These are phyloP conservation scores for Chaetomium sp. DNA, from an alignment of 2,329 filamentous ascomycete species.

Conservation along the genomic window DNA sequence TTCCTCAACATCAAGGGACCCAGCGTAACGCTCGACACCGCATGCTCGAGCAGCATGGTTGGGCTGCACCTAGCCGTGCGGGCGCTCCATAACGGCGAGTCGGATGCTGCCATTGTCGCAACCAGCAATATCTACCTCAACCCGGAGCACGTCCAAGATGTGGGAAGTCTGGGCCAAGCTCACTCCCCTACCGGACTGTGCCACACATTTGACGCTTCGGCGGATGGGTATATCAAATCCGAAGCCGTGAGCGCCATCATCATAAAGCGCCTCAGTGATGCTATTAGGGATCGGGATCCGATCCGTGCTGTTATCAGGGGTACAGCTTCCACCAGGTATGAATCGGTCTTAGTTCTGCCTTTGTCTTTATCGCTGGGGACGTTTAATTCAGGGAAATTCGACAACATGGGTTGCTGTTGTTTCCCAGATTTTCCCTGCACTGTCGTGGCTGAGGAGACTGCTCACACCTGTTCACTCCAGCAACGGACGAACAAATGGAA, in stretches of 20 bases:
- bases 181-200: slow-evolving; percentile 27
- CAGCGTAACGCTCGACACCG: slow-evolving; percentile 1
- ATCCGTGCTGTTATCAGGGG: slow-evolving; percentile 36
- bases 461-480: no score
- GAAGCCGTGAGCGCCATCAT: slow-evolving; percentile 20
- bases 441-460: no score
- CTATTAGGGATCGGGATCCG: slow-evolving; percentile 34
- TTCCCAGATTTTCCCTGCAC: no score
- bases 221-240: slow-evolving; percentile 36
- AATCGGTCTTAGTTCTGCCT: no score
- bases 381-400: no score
- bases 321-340: slow-evolving; percentile 37
- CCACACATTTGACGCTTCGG: slow-evolving; percentile 37
- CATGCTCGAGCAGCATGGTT: not conserved
- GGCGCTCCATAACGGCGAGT: not conserved
- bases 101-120: not conserved
- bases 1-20: slow-evolving; percentile 5
- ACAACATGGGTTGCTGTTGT: no score
- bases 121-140: not conserved
- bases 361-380: no score
- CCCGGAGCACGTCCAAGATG: slow-evolving; percentile 31
- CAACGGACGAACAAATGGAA: slow-evolving; percentile 45
- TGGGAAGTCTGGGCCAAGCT: slow-evolving; percentile 19
- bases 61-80: not conserved
- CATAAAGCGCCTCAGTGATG: slow-evolving; percentile 34